Percentiles rank a stretch among this genome's conserved stretches.
Conservation (phyloP, 1,284 basidiomycete species). For the Sparassis latifolia region DNA sequence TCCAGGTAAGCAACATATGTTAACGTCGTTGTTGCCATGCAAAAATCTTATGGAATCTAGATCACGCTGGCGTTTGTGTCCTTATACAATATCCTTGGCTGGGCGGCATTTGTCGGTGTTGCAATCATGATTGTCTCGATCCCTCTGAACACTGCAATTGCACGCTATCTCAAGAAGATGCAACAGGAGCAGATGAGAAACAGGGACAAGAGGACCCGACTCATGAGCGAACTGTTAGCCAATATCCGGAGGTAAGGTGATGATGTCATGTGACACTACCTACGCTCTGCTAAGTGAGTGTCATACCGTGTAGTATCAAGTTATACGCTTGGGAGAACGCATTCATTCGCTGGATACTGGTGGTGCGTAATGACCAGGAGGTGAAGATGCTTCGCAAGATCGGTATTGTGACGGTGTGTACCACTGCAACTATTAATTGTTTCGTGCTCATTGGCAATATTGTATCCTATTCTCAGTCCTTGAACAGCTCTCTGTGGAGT, state of each 20-base stretch:
- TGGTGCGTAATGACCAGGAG: constrained; percentile 83
- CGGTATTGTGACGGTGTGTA: constrained; percentile 59
- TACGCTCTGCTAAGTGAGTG: not conserved
- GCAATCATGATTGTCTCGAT: constrained; percentile 83
- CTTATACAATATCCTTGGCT: constrained; percentile 84
- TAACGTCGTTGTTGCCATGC: no score
- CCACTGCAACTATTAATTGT: not conserved
- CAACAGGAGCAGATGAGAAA: constrained; percentile 91
- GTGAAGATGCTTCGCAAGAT: constrained; percentile 78
- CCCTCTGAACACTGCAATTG: constrained; percentile 78
- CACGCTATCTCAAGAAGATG: constrained; percentile 70
- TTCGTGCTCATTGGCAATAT: not conserved
- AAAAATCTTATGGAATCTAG: constrained; percentile 28
- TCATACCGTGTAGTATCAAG: constrained; percentile 50
- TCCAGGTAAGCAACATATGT: constrained; percentile 40
- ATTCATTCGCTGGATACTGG: constrained; percentile 68
- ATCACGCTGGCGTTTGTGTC: constrained; percentile 87
- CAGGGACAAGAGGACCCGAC: constrained; percentile 66
- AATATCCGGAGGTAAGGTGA: constrained; percentile 77
- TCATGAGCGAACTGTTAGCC: constrained; percentile 79
- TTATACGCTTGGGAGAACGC: constrained; percentile 87
- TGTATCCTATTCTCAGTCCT: constrained; percentile 31
- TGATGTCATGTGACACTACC: not conserved
- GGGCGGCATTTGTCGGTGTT: constrained; percentile 90
- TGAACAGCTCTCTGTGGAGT: constrained; percentile 58